These are phyloP conservation scores for Manihot esculenta DNA, from an alignment of 441 rosid genomes.

Conservation along the genomic window DNA sequence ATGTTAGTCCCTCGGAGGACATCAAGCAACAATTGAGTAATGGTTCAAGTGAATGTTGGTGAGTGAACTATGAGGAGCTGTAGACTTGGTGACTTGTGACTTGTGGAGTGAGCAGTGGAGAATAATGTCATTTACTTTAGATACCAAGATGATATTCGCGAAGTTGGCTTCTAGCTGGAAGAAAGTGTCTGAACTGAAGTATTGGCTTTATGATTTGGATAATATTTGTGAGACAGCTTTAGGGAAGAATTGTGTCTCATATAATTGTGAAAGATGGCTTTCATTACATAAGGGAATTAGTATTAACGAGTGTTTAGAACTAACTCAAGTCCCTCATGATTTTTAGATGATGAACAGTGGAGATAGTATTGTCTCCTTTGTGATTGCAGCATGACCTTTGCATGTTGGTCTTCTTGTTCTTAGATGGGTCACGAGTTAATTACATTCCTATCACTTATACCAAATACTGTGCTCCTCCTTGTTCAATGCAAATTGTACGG, in stretches of 20 bases:
- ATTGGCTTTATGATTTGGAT: slow-evolving; percentile 8
- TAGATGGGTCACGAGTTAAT: neutral
- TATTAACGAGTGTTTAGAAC: neutral
- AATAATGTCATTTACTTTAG: neutral
- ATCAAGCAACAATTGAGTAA: neutral
- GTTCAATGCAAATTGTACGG: neutral
- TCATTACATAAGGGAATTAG: neutral
- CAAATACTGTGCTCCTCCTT: too few relatives aligned
- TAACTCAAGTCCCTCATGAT: neutral
- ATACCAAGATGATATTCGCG: neutral
- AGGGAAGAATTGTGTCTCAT: neutral
- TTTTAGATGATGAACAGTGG: neutral
- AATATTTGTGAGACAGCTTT: neutral
- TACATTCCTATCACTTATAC: too few relatives aligned
- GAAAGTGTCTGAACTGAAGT: neutral
- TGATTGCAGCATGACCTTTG: neutral
- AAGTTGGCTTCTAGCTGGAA: neutral
- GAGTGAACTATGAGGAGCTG: neutral
- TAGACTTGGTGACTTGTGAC: neutral
- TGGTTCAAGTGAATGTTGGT: neutral
- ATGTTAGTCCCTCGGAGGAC: neutral
- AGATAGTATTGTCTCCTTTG: neutral
- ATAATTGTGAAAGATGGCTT: neutral
- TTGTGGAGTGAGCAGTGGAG: slow-evolving; percentile 4
- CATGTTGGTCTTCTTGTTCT: neutral